A percentile compares a stretch with the other conserved stretches of the same genome.
phyloP scores from a whole-genome alignment of 1,284 basidiomycete genomes.

The Malassezia nana region DNA sequence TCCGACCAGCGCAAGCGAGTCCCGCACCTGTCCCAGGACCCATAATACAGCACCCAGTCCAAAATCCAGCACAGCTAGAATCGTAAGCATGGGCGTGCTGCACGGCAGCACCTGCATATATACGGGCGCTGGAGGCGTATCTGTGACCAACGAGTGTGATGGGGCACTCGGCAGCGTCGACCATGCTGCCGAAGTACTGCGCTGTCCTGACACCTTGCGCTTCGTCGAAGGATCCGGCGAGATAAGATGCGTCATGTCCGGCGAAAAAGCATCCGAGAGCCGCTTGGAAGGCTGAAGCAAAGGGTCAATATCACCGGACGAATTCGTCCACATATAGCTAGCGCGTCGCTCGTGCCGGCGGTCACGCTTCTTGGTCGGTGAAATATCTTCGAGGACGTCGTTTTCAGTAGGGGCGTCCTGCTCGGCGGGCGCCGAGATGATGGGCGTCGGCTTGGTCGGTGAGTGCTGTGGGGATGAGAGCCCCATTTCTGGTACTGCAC shows the following conservation, averaged over 20 bases:
- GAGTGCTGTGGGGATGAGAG: no score
- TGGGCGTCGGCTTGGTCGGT: not conserved
- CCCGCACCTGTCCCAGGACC: constrained; percentile 80
- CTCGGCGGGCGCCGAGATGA: not conserved
- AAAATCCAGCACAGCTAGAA: constrained; percentile 51
- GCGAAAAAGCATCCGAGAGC: not conserved
- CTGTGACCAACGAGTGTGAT: not conserved
- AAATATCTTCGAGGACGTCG: not conserved
- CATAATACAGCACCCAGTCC: constrained; percentile 59
- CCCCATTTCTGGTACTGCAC: no score
- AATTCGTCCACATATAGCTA: constrained; percentile 9
- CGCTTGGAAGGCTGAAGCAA: not conserved
- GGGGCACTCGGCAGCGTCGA: not conserved
- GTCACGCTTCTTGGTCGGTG: constrained; percentile 2
- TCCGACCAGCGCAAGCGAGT: constrained; percentile 76
- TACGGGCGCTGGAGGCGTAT: not conserved
- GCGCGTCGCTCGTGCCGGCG: constrained; percentile 7
- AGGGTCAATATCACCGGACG: not conserved
- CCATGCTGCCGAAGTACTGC: constrained; percentile 2
- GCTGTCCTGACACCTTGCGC: constrained; percentile 2
- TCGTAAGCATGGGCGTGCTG: constrained; percentile 35
- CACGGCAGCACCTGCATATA: not conserved
- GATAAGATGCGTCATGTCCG: not conserved
- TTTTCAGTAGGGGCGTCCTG: not conserved
- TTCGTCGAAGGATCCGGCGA: constrained; percentile 1